Evolutionary conservation across 805 yeast species (phyloP), one percentile per base, ranked within the genome.

Genomic region (Komagataella ulmi): DNA sequence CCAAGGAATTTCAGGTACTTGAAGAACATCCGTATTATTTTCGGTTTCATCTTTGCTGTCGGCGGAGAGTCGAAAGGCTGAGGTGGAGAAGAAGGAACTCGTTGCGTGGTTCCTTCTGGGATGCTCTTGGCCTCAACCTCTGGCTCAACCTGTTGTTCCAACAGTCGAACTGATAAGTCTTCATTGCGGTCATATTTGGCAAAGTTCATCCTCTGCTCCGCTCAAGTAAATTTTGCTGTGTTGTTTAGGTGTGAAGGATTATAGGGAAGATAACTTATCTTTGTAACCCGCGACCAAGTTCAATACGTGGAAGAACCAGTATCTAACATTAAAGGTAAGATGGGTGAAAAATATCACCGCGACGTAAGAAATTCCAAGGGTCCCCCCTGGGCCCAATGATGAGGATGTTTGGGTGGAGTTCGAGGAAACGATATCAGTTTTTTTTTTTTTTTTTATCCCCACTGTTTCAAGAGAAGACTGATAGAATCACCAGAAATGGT

Each of bases 1-100:
- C 98, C 98, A n/a, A 91, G 73, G 63, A 70, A 73, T 24, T 61
- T 57, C 54, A 70, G 52, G 63, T 74, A 76, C 52, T 73, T 75
- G 40, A 30, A 14, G 5, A 30, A 30, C 40, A 30, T 30, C 40
- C 40, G 40, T 30, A 30, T 30, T 30, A 30, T 30, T 30, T 30
- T 30, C 14, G 40, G 40, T 30, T 30, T 30, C 14, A 30, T 8
- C 14, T 30, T 30, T 30, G 40, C 40, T 30, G 40, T 30, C 40
- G 40, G 40, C 40, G 40, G 40, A 10, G 14, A 10, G 14, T 30
- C 40, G 12, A 30, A 30, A 30, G 40, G 40, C 40, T 30, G 14
- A 2, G 40, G 14, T 30, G 40, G 40, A 30, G 40, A 14, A 30
- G 40, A 30, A 30, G 40, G 40, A 14, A 10, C 40, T 14, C 40